Base-by-base conservation (phyloP, 2,329 filamentous ascomycete genomes). In the Elsinoe perseae region DNA sequence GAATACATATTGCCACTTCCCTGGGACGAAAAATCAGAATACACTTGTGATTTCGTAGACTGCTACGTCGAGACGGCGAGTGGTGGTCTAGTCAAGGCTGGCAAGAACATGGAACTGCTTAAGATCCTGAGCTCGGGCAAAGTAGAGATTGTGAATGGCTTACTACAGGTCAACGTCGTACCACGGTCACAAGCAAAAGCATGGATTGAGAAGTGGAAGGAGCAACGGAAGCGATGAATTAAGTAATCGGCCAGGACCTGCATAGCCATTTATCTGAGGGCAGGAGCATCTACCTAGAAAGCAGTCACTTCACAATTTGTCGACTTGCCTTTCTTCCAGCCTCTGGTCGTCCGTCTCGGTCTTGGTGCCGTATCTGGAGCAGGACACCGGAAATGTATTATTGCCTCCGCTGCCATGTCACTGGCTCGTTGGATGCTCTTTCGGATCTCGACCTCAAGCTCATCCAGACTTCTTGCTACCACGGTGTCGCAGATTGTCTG, bases 121-220 rank as follows among this genome's bases (percentile, higher is more conserved):
- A 87, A 89, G 74, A 80, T 92, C 27, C 71, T 97, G 60, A 77
- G 77, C 7, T 82, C 81, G 7, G 89, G 87, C 5, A 90, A 86
- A 66, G 82, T 95, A 5, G 91, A 95, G 72, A 79, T 98, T 8
- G 83, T 95, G 46, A 92, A 98, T 71, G 86, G 89, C 27, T 72
- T 97, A 60, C 81, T 97, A 21, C 83, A 77, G 66, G 82, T 98
- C 27, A 90, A 88, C 67, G 82, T 97, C 1, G 78, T 98, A 61
- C 92, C 92, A 0, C 85, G 80, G 64, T 72, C 70, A 2, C 83
- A 82, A 71, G 84, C 86, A 1, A 78, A 78, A 7, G 78, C 70
- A n/a, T 98, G 91, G 85, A 84, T 95, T 32, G 80, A 81, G 61
- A 87, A 93, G 64, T 91, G 90, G 69, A 97, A 96, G 75, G 79